Base-by-base conservation (phyloP, 495 filamentous ascomycete genomes). In the Rhizodiscina lignyota region DNA sequence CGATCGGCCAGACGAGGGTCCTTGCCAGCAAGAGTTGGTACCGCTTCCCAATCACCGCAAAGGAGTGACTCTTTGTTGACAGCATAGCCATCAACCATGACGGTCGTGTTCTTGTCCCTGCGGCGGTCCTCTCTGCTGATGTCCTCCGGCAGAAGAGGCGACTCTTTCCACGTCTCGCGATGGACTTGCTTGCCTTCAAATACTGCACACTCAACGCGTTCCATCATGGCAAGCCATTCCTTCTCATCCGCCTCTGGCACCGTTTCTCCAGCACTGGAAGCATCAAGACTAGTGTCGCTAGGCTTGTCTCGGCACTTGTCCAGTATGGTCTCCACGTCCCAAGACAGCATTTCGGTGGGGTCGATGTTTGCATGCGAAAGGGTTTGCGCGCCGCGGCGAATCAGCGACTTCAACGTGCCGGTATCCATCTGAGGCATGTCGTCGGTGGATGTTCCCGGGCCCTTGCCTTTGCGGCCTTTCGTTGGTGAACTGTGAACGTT, bases 51-150 rank as follows among this genome's bases (percentile, higher is more conserved):
- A 32, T 64, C 49, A 4, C 41, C 57, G 44, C 70, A 69, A 18
- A 45, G 50, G 28, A 74, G 46, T 13, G 67, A 72, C 35, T 73
- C 66, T 39, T 75, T 78, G 18, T 54, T 61, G n/a, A 78, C 62
- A 1, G 62, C 61, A 42, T 60, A 74, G 4, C 72, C 73, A 40
- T 70, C 64, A 13, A 77, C 50, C 53, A 70, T 67, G 29, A 77
- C 64, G 0, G 67, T 71, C 3, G 66, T 65, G 34, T 72, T 66
- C 50, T 77, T 77, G 16, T 64, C 68, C 10, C 63, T 53, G 6
- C 73, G 54, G 1, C 72, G 55, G 27, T 64, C 59, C 21, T 54
- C 59, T 17, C 62, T 55, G n/a, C 50, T 56, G 52, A 56, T 59
- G 34, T 62, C 59, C 15, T 48, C 28, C 1, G 62, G 56, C 24